These are phyloP conservation scores for Taphrina populina DNA, from an alignment of 1,139 yeast genomes.

Conservation along the genomic window DNA sequence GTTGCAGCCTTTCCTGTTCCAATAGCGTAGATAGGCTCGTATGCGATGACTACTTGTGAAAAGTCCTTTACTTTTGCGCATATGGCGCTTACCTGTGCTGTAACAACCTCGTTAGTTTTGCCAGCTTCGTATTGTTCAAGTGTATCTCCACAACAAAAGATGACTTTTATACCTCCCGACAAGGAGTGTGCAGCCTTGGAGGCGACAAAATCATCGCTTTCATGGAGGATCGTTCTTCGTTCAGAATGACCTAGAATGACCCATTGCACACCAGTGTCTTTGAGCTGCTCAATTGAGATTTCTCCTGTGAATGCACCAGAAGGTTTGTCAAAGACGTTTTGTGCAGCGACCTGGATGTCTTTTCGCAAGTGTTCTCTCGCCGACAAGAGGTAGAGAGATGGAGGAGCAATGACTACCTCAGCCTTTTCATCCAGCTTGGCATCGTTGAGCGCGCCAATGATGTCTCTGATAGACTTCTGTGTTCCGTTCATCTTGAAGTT, in stretches of 20 bases:
- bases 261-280: slow-evolving; percentile 93
- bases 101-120: slow-evolving; percentile 79
- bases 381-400: slow-evolving; percentile 83
- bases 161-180: slow-evolving; percentile 34
- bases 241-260: slow-evolving; percentile 97
- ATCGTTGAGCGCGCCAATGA: slow-evolving; percentile 77
- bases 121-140: slow-evolving; percentile 90
- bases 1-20: slow-evolving; percentile 99
- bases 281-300: slow-evolving; percentile 75
- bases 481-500: slow-evolving; percentile 99
- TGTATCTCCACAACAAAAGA: slow-evolving; percentile 55
- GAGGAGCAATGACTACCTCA: slow-evolving; percentile 95
- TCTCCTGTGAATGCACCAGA: slow-evolving; percentile 99
- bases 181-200: slow-evolving; percentile 89
- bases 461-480: slow-evolving; percentile 75
- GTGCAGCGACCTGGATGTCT: slow-evolving; percentile 80
- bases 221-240: slow-evolving; percentile 92
- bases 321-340: slow-evolving; percentile 81
- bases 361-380: slow-evolving; percentile 70
- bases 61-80: slow-evolving; percentile 82
- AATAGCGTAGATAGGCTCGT: slow-evolving; percentile 99
- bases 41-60: slow-evolving; percentile 90
- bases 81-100: slow-evolving; percentile 89
- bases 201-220: slow-evolving; percentile 87
- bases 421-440: slow-evolving; percentile 71